phyloP scores from a whole-genome alignment of 2,329 filamentous ascomycete species.

The Fusarium papillatum region DNA sequence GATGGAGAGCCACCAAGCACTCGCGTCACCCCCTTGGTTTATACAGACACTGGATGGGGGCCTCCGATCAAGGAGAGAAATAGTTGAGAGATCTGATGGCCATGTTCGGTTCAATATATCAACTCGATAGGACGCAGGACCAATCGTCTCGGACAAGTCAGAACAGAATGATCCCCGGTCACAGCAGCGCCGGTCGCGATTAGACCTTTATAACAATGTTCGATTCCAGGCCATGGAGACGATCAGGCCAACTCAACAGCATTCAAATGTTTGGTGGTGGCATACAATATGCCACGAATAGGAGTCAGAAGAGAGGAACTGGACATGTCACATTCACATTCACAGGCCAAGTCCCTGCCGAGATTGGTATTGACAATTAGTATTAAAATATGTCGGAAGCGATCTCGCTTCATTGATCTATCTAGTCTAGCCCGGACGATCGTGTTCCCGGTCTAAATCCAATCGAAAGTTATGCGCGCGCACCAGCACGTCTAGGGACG shows the following conservation, averaged over 20 bases:
- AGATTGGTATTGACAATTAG: constrained; percentile 40
- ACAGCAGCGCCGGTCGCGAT: neutral
- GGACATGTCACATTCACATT: neutral
- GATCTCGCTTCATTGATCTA: constrained; percentile 36
- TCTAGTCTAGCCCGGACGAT: constrained; percentile 34
- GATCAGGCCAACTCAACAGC: neutral
- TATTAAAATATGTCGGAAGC: constrained; percentile 44
- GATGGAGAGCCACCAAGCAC: neutral
- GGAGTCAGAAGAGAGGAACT: neutral
- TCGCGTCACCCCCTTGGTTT: neutral
- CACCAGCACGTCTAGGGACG: constrained; percentile 38
- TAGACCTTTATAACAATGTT: neutral
- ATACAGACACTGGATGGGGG: neutral
- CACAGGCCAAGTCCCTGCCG: neutral
- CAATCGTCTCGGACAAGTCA: neutral
- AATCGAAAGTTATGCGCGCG: constrained; percentile 40
- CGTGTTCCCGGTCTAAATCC: constrained; percentile 32
- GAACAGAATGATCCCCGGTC: neutral
- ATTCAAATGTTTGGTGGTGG: neutral
- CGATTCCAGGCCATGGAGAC: neutral
- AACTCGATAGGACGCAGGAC: neutral
- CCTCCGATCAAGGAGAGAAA: neutral
- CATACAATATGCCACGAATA: neutral
- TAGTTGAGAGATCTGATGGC: neutral
- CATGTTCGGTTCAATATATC: neutral